Base-by-base conservation (phyloP, 768 basidiomycete species). In the Auriscalpium orientale region DNA sequence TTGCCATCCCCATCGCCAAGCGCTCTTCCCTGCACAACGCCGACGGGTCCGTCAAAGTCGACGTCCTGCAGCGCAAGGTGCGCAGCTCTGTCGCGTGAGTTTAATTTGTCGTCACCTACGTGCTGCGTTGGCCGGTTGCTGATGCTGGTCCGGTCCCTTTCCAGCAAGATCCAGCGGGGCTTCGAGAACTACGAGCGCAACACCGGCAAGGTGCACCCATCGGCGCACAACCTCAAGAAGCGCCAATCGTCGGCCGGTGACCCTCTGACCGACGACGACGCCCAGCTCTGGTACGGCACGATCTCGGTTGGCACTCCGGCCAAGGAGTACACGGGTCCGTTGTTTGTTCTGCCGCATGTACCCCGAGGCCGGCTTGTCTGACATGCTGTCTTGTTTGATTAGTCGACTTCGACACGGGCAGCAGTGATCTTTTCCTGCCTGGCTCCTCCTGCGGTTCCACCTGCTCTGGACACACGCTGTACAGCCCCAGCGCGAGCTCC, bases 241-340 rank as follows among this genome's bases (percentile, higher is more conserved):
- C 33, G 35, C 52, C 28, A 48, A 33, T 38, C 15, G 15, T 15
- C 20, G 16, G 38, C 33, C 28, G 44, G 46, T 43, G 33, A 12
- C 22, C 44, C 50, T 33, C 49, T 60, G n/a, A 55, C 21, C 7
- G 51, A 57, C 46, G 15, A 49, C 22, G 9, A 20, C 6, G 40
- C 15, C 1, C 46, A n/a, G 12, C 52, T 57, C 20, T 60, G 58
- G 58, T 57, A 46, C 21, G 58, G 58, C 13, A 34, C 22, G 18
- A 54, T 60, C 20, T 16, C 44, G 8, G 56, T 57, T 21, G 58
- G 58, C 4, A 54, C 40, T 6, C 58, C 52, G 6, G 13, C 52
- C 12, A 18, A 45, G 20, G 15, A 6, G 15, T 60, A 49, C 52
- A 57, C 53, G 8, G 49, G 49, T 48, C 18, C 43, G 53, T 53